A percentile compares a stretch with the other conserved stretches of the same genome.
phyloP scores from a whole-genome alignment of 495 filamentous ascomycete species.

The Cenococcum geophilum region DNA sequence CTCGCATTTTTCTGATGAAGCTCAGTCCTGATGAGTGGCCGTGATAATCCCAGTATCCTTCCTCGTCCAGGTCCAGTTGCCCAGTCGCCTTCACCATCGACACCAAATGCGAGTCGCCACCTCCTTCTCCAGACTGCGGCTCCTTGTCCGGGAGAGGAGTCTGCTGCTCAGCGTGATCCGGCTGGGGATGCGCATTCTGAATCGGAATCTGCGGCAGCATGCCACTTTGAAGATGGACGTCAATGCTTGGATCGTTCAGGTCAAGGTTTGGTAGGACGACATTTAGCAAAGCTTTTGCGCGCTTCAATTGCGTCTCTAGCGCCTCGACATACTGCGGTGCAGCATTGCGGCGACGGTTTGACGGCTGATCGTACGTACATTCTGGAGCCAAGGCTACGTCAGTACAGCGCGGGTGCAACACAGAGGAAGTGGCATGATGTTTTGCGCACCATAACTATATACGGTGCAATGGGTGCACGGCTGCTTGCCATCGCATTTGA shows the following conservation, averaged over 20 bases:
- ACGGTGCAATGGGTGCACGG: conserved; percentile 97
- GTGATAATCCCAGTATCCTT: conserved; percentile 90
- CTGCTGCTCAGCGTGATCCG: conserved; percentile 6
- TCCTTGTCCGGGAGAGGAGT: neutral
- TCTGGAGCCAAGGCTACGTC: conserved; percentile 48
- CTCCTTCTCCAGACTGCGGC: conserved; percentile 38
- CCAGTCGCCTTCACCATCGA: conserved; percentile 94
- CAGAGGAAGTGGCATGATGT: conserved; percentile 4
- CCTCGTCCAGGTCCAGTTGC: conserved; percentile 83
- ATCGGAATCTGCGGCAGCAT: conserved; percentile 28
- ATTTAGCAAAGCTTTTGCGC: conserved; percentile 72
- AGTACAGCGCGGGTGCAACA: neutral
- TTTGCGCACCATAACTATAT: conserved; percentile 84
- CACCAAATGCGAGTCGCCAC: conserved; percentile 68
- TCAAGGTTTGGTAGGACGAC: conserved; percentile 81
- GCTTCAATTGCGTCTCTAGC: conserved; percentile 74
- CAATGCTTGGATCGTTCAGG: conserved; percentile 73
- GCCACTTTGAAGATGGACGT: conserved; percentile 51
- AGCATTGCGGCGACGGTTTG: conserved; percentile 89
- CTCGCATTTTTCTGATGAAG: conserved; percentile 77
- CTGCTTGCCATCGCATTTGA: conserved; percentile 97
- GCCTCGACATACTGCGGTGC: conserved; percentile 93
- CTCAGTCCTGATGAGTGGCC: conserved; percentile 87
- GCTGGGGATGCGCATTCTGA: conserved; percentile 13
- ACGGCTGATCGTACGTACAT: conserved; percentile 97